Evolutionary conservation across 2,329 filamentous ascomycete genomes (phyloP), one percentile per base, ranked within the genome.

Genomic region (Cryphonectria carpinicola): DNA sequence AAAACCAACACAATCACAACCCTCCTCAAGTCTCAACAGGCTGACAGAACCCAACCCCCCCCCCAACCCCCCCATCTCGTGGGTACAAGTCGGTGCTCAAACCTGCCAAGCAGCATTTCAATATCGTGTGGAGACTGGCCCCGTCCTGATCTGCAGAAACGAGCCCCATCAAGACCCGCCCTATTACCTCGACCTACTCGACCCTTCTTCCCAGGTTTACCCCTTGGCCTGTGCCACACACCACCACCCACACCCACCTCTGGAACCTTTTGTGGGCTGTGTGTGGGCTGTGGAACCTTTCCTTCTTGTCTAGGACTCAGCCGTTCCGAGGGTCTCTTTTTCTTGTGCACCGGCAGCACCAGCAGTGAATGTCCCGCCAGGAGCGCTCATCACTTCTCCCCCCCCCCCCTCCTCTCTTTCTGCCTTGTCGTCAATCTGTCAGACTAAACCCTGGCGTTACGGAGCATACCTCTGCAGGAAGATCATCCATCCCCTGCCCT

Each of bases 201-300:
- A 25, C 35, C 49, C 35, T 13, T 67, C 7, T 13, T 67, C 7
- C 56, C 66, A 58, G 52, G 66, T 52, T 62, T 62, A 63, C 66
- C 66, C 66, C 66, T 68, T 68, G 66, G 66, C 66, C 66, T 68
- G 66, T 68, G 66, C 66, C 58, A 63, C 39, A 22, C 65, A 67
- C 46, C 58, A 54, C 64, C 65, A 52, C 35, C 35, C 49, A 58
- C 35, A 66, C 28, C 39, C 35, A n/a, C 35, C 32, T 32, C 65
- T 39, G 32, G 52, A 28, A 56, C 52, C 52, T 56, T 56, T 28
- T 56, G 52, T 56, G 56, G 56, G 56, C 58, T 61, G 58, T 61
- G 58, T 61, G 58, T 61, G 58, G 58, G 32, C 58, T 61, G 58
- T 61, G 58, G 58, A 11, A 10, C 22, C 3, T 35, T 19, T 32